phyloP scores from a whole-genome alignment of 1,284 basidiomycete genomes.

The Moesziomyces aphidis region DNA sequence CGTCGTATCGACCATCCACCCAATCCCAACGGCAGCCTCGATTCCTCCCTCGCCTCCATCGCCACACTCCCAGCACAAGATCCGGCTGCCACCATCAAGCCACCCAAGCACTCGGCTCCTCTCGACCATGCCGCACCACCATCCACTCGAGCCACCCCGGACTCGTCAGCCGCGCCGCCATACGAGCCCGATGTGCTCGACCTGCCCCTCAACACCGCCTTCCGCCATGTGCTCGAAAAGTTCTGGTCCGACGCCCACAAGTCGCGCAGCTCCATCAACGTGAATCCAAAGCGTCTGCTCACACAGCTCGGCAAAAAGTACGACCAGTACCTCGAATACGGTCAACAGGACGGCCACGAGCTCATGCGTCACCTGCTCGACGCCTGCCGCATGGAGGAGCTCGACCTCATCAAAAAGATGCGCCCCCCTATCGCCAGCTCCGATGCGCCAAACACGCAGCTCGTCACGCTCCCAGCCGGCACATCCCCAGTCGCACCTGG shows the following conservation, averaged over 20 bases:
- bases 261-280: slow-evolving; percentile 28
- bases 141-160: not conserved
- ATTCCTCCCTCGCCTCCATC: slow-evolving; percentile 31
- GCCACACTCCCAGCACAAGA: slow-evolving; percentile 23
- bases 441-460: slow-evolving; percentile 8
- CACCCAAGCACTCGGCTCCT: slow-evolving; percentile 13
- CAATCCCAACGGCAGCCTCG: slow-evolving; percentile 25
- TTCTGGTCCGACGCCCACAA: slow-evolving; percentile 47
- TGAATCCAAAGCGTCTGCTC: slow-evolving; percentile 72
- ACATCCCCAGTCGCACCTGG: slow-evolving; percentile 1
- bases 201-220: slow-evolving; percentile 56
- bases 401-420: slow-evolving; percentile 84
- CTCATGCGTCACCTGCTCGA: slow-evolving; percentile 88
- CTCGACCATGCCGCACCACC: not conserved
- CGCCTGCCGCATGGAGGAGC: slow-evolving; percentile 93
- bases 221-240: slow-evolving; percentile 56
- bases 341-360: slow-evolving; percentile 94
- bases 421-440: slow-evolving; percentile 71
- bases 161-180: slow-evolving; percentile 2
- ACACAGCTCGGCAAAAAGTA: slow-evolving; percentile 82
- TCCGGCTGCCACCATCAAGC: slow-evolving; percentile 40
- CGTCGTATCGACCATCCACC: slow-evolving; percentile 30
- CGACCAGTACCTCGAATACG: slow-evolving; percentile 86
- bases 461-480: slow-evolving; percentile 5
- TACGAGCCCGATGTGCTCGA: slow-evolving; percentile 42